Conservation (phyloP, 257 asterid genomes). For the Salvia hispanica region DNA sequence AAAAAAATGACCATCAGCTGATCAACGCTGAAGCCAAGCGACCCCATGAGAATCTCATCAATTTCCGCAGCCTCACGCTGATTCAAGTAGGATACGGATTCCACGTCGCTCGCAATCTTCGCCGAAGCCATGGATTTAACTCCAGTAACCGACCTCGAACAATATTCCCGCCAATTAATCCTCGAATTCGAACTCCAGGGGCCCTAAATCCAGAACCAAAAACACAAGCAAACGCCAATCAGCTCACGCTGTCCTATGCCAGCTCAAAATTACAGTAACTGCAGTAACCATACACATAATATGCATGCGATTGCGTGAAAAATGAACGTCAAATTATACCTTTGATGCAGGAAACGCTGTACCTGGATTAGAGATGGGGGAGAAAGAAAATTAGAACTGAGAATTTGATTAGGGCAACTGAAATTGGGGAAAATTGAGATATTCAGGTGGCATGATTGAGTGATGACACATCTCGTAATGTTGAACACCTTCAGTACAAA, state of each 20-base stretch:
- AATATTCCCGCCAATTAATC: slow-evolving; percentile 31
- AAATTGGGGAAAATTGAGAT: slow-evolving; percentile 28
- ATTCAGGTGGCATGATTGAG: slow-evolving; percentile 33
- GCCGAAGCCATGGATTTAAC: slow-evolving; percentile 60
- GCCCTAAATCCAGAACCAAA: slow-evolving; percentile 41
- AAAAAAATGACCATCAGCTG: slow-evolving; percentile 70
- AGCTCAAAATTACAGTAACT: not conserved
- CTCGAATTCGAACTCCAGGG: slow-evolving; percentile 32
- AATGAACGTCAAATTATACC: not conserved
- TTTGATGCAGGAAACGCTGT: not conserved
- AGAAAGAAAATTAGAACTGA: slow-evolving; percentile 24
- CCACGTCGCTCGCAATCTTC: slow-evolving; percentile 52
- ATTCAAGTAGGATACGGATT: slow-evolving; percentile 58
- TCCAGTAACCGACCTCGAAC: slow-evolving; percentile 40
- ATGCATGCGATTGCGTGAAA: not conserved
- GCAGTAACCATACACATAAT: not conserved
- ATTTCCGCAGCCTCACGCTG: slow-evolving; percentile 87
- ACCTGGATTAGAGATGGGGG: slow-evolving; percentile 24
- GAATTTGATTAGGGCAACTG: slow-evolving; percentile 24
- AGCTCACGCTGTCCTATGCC: slow-evolving; percentile 10
- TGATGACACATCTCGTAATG: slow-evolving; percentile 60
- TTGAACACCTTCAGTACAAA: slow-evolving; percentile 44
- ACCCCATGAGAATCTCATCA: slow-evolving; percentile 92
- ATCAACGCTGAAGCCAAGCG: slow-evolving; percentile 93
- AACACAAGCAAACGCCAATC: slow-evolving; percentile 22